A percentile compares a stretch with the other conserved stretches of the same genome.
Evolutionary conservation across 2,329 filamentous ascomycete species (phyloP).

Genomic region (Aureobasidium leucospermi): DNA sequence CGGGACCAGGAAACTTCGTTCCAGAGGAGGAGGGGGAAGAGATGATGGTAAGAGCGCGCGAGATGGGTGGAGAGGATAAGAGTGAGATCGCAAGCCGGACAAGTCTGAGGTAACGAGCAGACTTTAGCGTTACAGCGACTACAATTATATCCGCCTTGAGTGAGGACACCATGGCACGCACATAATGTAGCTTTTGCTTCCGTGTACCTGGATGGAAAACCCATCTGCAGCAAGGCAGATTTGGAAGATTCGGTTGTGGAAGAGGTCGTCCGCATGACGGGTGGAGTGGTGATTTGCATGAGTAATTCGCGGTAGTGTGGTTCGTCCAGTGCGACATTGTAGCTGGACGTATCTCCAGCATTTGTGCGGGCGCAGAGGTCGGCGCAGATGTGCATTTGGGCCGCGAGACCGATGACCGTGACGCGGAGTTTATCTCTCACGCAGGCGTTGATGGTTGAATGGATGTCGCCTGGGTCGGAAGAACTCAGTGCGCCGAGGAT

Average conservation of each 20-base stretch:
- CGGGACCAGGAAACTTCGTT: conserved; percentile 77
- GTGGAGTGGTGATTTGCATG: conserved; percentile 80
- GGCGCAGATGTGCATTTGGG: conserved; percentile 84
- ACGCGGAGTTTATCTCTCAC: conserved; percentile 79
- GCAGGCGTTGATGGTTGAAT: conserved; percentile 75
- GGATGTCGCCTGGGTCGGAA: conserved; percentile 89
- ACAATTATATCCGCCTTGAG: conserved; percentile 80
- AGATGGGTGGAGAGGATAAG: conserved; percentile 91
- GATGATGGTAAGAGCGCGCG: conserved; percentile 85
- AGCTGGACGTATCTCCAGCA: conserved; percentile 64
- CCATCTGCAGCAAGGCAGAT: conserved; percentile 81
- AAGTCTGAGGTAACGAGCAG: conserved; percentile 82
- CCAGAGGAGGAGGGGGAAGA: conserved; percentile 89
- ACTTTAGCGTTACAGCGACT: conserved; percentile 84
- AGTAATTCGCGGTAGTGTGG: conserved; percentile 84
- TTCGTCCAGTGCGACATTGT: conserved; percentile 80
- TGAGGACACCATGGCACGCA: conserved; percentile 80
- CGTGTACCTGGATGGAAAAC: conserved; percentile 81
- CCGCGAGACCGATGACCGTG: conserved; percentile 81
- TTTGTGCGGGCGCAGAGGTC: conserved; percentile 88
- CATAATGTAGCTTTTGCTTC: conserved; percentile 69
- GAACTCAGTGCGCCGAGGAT: conserved; percentile 86
- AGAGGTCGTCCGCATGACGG: conserved; percentile 57
- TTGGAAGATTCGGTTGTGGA: conserved; percentile 4
- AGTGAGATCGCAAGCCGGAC: conserved; percentile 83